Percentiles rank a stretch among this genome's conserved stretches.
Conservation (phyloP, 148 eudicot species). For the Silene conica region DNA sequence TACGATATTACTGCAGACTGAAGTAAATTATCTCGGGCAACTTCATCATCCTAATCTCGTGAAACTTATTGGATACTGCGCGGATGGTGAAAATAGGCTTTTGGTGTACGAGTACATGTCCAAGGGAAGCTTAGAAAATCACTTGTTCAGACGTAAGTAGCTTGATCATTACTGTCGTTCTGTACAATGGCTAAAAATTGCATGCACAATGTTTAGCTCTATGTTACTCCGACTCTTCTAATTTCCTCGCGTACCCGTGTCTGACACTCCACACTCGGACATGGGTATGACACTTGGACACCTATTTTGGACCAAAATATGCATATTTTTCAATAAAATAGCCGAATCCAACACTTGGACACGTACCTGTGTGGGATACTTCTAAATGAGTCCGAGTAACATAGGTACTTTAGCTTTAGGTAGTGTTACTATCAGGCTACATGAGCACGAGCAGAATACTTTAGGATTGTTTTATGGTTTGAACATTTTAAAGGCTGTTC, state of each 20-base stretch:
- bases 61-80: conserved; percentile 74
- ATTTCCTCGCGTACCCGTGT: too few species aligned
- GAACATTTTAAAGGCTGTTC: background rate
- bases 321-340: too few species aligned
- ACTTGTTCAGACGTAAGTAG: conserved; percentile 72
- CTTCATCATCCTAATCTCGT: conserved; percentile 75
- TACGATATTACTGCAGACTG: conserved; percentile 46
- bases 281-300: too few species aligned
- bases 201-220: background rate
- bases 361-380: too few species aligned
- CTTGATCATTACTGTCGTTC: background rate
- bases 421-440: too few species aligned
- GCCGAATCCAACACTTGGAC: too few species aligned
- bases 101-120: conserved; percentile 87
- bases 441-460: background rate
- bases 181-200: background rate
- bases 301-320: too few species aligned
- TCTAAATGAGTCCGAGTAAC: too few species aligned
- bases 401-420: too few species aligned
- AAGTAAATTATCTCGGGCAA: conserved; percentile 72
- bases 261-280: too few species aligned
- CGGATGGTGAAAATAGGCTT: conserved; percentile 64
- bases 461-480: background rate
- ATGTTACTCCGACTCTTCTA: too few species aligned
- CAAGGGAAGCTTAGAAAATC: conserved; percentile 86